These are phyloP conservation scores for Ganoderma boninense DNA, from an alignment of 1,284 basidiomycete species.

Conservation along the genomic window DNA sequence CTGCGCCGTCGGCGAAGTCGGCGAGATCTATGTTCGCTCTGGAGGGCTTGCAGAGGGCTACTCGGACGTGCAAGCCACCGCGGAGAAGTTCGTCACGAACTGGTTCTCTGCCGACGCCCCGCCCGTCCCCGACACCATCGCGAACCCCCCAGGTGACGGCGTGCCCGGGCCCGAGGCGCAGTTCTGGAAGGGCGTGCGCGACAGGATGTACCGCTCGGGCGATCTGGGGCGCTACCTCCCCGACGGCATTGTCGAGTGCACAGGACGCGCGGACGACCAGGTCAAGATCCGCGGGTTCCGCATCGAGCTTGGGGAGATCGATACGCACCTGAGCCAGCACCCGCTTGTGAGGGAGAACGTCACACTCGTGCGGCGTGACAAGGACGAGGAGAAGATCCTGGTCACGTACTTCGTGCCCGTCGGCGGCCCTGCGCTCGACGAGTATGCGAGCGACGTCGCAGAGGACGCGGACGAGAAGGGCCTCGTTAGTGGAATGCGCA, in stretches of 20 bases:
- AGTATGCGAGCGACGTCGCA: conserved; percentile 76
- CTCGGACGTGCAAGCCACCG: conserved; percentile 84
- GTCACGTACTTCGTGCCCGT: conserved; percentile 99
- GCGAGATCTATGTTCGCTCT: conserved; percentile 98
- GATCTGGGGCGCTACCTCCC: conserved; percentile 96
- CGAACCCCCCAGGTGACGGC: conserved; percentile 59
- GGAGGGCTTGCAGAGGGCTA: conserved; percentile 98
- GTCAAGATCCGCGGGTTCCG: conserved; percentile 99
- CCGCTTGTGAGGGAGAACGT: conserved; percentile 96
- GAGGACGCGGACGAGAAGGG: conserved; percentile 69
- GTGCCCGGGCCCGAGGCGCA: conserved; percentile 74
- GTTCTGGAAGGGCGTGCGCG: conserved; percentile 97
- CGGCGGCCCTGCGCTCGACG: conserved; percentile 74
- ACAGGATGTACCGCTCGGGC: conserved; percentile 98
- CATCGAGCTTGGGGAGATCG: conserved; percentile 98
- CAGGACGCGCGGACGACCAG: conserved; percentile 97
- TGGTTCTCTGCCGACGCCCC: conserved; percentile 79
- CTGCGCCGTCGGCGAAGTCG: conserved; percentile 96
- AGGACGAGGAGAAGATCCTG: conserved; percentile 99
- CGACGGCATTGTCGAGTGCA: conserved; percentile 95
- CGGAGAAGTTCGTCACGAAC: conserved; percentile 92
- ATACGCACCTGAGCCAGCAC: conserved; percentile 95
- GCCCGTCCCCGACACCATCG: conserved; percentile 75
- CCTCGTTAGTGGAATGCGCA: conserved; percentile 77
- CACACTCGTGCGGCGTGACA: conserved; percentile 95